Conservation (phyloP, 805 yeast species). For the Wickerhamomyces mucosus region DNA sequence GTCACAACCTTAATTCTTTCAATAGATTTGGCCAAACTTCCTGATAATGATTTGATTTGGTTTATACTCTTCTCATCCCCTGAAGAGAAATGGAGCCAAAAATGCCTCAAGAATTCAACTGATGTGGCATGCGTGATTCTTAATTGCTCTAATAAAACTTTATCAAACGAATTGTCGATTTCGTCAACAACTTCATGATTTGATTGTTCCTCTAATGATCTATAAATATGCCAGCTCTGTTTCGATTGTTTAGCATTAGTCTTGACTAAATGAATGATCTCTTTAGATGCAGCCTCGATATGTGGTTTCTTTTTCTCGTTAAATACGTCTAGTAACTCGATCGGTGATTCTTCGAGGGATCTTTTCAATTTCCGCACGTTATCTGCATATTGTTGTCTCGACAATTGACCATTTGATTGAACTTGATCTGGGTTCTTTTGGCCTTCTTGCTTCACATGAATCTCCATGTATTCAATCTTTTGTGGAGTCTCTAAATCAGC, state of each 20-base stretch:
- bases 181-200: slow-evolving; percentile 21
- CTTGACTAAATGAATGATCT: slow-evolving; percentile 38
- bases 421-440: neutral
- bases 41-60: slow-evolving; percentile 35
- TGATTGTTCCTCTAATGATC: slow-evolving; percentile 18
- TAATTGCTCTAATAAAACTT: slow-evolving; percentile 36
- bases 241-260: slow-evolving; percentile 45
- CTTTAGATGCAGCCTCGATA: slow-evolving; percentile 34
- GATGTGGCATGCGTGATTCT: slow-evolving; percentile 62
- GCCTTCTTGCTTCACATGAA: slow-evolving; percentile 17
- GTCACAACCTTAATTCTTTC: slow-evolving; percentile 33
- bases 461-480: slow-evolving; percentile 42
- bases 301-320: slow-evolving; percentile 18
- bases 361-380: too few species aligned
- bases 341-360: slow-evolving; percentile 1
- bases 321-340: slow-evolving; percentile 23
- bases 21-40: slow-evolving; percentile 38
- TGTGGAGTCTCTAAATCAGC: slow-evolving; percentile 41
- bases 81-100: slow-evolving; percentile 55
- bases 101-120: slow-evolving; percentile 66
- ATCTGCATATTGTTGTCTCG: neutral
- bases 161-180: slow-evolving; percentile 23
- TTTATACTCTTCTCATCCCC: slow-evolving; percentile 35
- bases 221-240: slow-evolving; percentile 30
- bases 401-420: neutral